Conservation (phyloP, 148 eudicot species). For the Tetragonia tetragonoides region DNA sequence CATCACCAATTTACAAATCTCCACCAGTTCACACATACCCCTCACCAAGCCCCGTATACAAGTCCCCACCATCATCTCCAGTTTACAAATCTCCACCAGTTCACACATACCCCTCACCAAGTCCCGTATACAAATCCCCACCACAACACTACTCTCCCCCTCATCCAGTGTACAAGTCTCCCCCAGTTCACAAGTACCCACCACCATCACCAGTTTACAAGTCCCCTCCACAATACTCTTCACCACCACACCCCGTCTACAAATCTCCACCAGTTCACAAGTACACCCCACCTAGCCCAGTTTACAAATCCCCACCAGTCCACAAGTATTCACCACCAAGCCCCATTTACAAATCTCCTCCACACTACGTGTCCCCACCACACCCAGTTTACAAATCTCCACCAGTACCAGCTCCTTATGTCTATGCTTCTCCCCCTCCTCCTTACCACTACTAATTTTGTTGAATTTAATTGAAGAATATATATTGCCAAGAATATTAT, state of each 20-base stretch:
- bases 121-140: neutral
- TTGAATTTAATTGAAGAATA: neutral
- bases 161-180: neutral
- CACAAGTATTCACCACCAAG: neutral
- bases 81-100: too few relatives aligned
- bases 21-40: too few relatives aligned
- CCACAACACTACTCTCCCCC: neutral
- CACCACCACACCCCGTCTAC: neutral
- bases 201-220: neutral
- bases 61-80: too few relatives aligned
- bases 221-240: neutral
- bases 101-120: neutral
- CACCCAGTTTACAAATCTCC: slow-evolving; percentile 10
- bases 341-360: neutral
- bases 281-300: slow-evolving; percentile 23
- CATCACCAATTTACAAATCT: too few relatives aligned
- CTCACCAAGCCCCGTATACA: too few relatives aligned
- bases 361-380: neutral
- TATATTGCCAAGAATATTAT: neutral
- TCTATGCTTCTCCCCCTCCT: slow-evolving; percentile 16
- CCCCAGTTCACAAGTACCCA: too few relatives aligned
- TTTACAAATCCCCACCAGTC: slow-evolving; percentile 16
- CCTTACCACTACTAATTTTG: neutral
- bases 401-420: neutral
- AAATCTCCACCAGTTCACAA: slow-evolving; percentile 21